Percentiles rank a stretch among this genome's conserved stretches.
Conservation (phyloP, 225 moss, liverwort and hornwort genomes). For the Pseudisothecium myosuroides region DNA sequence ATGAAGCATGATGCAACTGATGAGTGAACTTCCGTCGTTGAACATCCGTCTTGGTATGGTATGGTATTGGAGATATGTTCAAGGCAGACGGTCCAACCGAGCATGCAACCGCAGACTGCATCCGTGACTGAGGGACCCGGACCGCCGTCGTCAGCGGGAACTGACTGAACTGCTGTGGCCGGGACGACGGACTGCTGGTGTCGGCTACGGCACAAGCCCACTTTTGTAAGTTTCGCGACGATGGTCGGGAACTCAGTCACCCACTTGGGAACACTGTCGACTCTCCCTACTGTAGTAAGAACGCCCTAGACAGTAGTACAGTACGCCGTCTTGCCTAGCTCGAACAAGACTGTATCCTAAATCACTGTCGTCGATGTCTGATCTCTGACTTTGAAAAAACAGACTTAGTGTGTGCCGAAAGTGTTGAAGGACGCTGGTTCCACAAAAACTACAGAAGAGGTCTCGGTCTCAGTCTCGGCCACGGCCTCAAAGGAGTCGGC, state of each 20-base stretch:
- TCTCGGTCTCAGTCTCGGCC: neutral
- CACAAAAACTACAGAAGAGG: neutral
- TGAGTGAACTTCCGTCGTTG: neutral
- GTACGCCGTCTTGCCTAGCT: neutral
- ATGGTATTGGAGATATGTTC: neutral
- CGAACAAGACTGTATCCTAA: neutral
- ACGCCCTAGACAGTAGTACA: neutral
- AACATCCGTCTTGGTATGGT: neutral
- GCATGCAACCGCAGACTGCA: neutral
- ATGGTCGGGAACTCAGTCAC: neutral
- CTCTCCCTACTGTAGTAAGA: neutral
- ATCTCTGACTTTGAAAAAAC: neutral
- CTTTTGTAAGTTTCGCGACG: neutral
- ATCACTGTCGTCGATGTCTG: neutral
- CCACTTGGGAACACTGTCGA: neutral
- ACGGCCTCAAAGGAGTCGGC: neutral
- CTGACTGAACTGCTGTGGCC: neutral
- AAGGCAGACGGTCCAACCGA: neutral
- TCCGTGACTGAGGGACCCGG: neutral
- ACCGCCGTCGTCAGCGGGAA: neutral
- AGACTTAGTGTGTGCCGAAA: neutral
- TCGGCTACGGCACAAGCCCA: neutral
- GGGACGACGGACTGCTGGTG: neutral
- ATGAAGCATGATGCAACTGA: neutral
- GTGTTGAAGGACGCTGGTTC: neutral